phyloP scores from a whole-genome alignment of 2,329 filamentous ascomycete genomes.

The Exophiala xenobiotica region DNA sequence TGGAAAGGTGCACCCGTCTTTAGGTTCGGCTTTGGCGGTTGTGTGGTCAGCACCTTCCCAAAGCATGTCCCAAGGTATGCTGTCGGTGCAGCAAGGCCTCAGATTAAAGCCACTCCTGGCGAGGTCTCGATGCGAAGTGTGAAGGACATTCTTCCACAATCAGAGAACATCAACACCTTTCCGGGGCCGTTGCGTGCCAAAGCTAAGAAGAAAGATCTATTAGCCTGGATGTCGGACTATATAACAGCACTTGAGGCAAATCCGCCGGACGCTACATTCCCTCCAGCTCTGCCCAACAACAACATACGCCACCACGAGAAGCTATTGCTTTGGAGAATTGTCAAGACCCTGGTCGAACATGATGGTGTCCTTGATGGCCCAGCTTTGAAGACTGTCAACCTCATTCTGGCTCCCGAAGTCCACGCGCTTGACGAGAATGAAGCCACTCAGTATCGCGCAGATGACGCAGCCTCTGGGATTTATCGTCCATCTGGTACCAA shows the following conservation, averaged over 20 bases:
- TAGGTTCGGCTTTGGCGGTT: constrained; percentile 83
- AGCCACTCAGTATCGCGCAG: constrained; percentile 36
- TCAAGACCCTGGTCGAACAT: constrained; percentile 77
- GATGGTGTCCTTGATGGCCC: constrained; percentile 76
- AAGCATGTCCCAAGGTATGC: constrained; percentile 84
- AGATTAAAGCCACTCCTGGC: constrained; percentile 78
- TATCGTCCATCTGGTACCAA: constrained; percentile 37
- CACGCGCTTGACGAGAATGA: constrained; percentile 28
- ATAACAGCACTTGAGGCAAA: constrained; percentile 70
- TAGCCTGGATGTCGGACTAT: constrained; percentile 74
- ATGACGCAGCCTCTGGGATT: constrained; percentile 42
- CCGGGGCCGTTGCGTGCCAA: constrained; percentile 88
- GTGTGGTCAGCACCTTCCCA: constrained; percentile 80
- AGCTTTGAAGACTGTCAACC: constrained; percentile 72
- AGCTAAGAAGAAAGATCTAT: constrained; percentile 90
- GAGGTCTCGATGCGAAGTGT: constrained; percentile 75
- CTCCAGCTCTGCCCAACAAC: constrained; percentile 49
- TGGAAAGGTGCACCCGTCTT: constrained; percentile 91
- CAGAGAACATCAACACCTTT: constrained; percentile 74
- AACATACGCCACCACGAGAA: constrained; percentile 75
- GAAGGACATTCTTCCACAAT: constrained; percentile 69
- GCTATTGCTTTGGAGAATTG: constrained; percentile 80
- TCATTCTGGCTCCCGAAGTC: constrained; percentile 65
- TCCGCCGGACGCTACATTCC: constrained; percentile 35
- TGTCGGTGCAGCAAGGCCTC: constrained; percentile 68